Percentiles rank a stretch among this genome's conserved stretches.
Conservation (phyloP, 2,329 filamentous ascomycete species). For the Diaporthe caulivora region DNA sequence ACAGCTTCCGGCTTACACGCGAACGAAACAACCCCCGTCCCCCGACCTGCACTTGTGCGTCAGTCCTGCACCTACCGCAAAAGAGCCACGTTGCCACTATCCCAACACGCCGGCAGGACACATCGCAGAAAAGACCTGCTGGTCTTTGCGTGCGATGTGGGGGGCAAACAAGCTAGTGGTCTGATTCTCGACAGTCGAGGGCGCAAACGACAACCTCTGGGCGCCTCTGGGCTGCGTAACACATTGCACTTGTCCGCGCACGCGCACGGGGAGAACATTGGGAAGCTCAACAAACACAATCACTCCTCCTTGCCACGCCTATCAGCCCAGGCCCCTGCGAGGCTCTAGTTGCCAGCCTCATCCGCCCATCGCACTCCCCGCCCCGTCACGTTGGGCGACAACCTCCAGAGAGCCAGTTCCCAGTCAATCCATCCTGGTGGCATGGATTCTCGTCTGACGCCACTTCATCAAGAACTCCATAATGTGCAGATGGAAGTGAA, state of each 20-base stretch:
- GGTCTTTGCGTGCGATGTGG: slow-evolving; percentile 59
- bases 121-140: slow-evolving; percentile 46
- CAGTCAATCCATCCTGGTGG: slow-evolving; percentile 46
- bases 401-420: slow-evolving; percentile 2
- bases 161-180: slow-evolving; percentile 57
- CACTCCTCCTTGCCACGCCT: background rate
- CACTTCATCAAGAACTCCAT: slow-evolving; percentile 74
- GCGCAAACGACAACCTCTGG: slow-evolving; percentile 26
- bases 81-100: background rate
- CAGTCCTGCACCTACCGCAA: slow-evolving; percentile 20
- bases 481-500: slow-evolving; percentile 79
- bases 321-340: slow-evolving; percentile 8
- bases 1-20: slow-evolving; percentile 26
- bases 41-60: slow-evolving; percentile 21
- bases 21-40: slow-evolving; percentile 6
- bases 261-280: slow-evolving; percentile 16
- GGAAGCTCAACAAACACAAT: slow-evolving; percentile 19
- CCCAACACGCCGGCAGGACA: slow-evolving; percentile 34
- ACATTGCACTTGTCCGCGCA: slow-evolving; percentile 11
- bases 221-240: slow-evolving; percentile 28
- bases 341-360: slow-evolving; percentile 11
- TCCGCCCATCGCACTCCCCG: slow-evolving; percentile 33
- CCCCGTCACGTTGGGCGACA: slow-evolving; percentile 25
- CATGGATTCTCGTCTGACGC: slow-evolving; percentile 74
- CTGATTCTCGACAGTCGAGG: slow-evolving; percentile 43